A percentile compares a stretch with the other conserved stretches of the same genome.
These are phyloP conservation scores for Drechslerella stenobrocha DNA, from an alignment of 2,329 filamentous ascomycete species.

Conservation along the genomic window DNA sequence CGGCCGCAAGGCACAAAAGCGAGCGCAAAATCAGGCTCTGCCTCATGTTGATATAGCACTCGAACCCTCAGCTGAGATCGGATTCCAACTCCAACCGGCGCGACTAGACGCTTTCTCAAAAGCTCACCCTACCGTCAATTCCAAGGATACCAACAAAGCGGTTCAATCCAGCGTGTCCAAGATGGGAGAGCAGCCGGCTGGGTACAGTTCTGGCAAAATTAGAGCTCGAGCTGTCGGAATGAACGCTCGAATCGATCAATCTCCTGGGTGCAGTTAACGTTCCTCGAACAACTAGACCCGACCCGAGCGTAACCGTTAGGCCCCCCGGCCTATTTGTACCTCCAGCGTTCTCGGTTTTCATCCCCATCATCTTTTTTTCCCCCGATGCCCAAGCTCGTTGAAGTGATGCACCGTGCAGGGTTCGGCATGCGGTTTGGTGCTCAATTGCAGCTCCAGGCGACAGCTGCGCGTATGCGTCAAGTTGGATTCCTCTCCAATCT, in stretches of 20 bases:
- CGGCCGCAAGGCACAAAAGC: slow-evolving; percentile 17
- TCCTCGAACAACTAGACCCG: slow-evolving; percentile 1
- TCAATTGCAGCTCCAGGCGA: slow-evolving; percentile 3
- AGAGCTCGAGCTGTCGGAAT: neutral
- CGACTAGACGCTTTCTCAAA: neutral
- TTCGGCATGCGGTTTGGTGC: slow-evolving; percentile 2
- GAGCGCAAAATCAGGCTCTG: slow-evolving; percentile 20
- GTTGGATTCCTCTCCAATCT: too few relatives aligned
- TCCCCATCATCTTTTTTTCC: neutral
- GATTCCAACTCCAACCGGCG: neutral
- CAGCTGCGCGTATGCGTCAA: neutral
- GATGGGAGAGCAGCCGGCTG: too few relatives aligned
- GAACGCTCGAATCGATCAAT: neutral
- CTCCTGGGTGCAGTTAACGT: neutral
- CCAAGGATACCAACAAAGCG: neutral
- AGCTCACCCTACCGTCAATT: neutral
- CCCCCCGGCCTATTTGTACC: slow-evolving; percentile 1
- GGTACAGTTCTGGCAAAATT: neutral
- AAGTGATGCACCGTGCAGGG: too few relatives aligned
- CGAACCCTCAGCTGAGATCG: neutral
- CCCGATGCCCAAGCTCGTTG: neutral
- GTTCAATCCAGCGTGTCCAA: neutral
- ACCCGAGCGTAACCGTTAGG: neutral
- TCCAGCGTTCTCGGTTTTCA: neutral
- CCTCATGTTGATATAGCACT: slow-evolving; percentile 23